These are phyloP conservation scores for Dendrobium officinale DNA, from an alignment of 106 monocot species.

Conservation along the genomic window DNA sequence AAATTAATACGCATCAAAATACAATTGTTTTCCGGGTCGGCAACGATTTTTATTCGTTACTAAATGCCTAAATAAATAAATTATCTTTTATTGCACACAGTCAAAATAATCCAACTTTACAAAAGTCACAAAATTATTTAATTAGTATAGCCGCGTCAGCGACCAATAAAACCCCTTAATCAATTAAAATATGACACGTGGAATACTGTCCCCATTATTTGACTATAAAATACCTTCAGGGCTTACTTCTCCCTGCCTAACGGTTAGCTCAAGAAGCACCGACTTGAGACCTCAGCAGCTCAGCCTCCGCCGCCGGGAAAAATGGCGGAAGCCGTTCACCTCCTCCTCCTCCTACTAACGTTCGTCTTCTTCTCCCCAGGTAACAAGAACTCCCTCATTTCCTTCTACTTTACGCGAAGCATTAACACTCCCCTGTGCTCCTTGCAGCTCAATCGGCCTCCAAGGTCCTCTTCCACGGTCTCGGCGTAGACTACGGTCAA, in stretches of 20 bases:
- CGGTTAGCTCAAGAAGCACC: background rate
- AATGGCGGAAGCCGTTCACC: background rate
- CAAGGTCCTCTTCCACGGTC: background rate
- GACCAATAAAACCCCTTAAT: no score
- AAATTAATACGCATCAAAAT: no score
- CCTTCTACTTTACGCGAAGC: background rate
- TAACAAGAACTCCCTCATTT: background rate
- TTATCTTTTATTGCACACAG: no score
- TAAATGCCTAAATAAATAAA: no score
- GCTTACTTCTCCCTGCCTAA: background rate
- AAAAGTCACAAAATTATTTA: no score
- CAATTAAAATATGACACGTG: no score
- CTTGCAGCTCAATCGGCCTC: slow-evolving; percentile 4
- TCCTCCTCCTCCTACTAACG: background rate
- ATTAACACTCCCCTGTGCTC: background rate
- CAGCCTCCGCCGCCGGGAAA: background rate
- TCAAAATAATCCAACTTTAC: no score
- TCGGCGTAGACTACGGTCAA: slow-evolving; percentile 92
- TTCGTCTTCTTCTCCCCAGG: background rate
- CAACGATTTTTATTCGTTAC: no score
- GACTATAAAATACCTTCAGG: background rate
- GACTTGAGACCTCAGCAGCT: background rate
- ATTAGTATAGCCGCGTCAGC: no score
- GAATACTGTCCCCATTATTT: no score
- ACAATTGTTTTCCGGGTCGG: no score